These are phyloP conservation scores for Sclerotinia trifoliorum DNA, from an alignment of 2,329 filamentous ascomycete species.

Conservation along the genomic window DNA sequence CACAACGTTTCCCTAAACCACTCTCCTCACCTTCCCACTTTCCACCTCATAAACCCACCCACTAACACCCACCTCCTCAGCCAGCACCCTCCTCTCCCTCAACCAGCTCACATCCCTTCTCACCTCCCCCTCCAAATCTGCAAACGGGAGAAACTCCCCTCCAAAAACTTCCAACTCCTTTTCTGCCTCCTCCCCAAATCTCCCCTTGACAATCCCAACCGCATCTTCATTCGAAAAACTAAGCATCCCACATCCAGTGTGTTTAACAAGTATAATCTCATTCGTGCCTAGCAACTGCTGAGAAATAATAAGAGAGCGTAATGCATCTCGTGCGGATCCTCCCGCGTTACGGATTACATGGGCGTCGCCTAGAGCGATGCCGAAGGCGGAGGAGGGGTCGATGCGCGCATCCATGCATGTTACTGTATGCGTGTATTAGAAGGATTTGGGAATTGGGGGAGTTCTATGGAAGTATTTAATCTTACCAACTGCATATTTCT, in stretches of 20 bases:
- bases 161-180: constrained; percentile 41
- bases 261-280: constrained; percentile 58
- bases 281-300: constrained; percentile 74
- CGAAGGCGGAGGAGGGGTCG: constrained; percentile 66
- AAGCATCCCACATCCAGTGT: constrained; percentile 70
- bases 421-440: constrained; percentile 44
- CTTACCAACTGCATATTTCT: constrained; percentile 63
- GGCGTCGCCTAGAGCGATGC: constrained; percentile 70
- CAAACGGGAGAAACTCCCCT: constrained; percentile 46
- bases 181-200: constrained; percentile 49
- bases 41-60: constrained; percentile 80
- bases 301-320: constrained; percentile 74
- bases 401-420: constrained; percentile 82
- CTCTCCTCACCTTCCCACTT: constrained; percentile 59
- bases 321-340: constrained; percentile 63
- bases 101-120: constrained; percentile 64
- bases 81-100: constrained; percentile 57
- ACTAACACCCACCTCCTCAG: constrained; percentile 58
- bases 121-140: constrained; percentile 62
- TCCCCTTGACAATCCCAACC: constrained; percentile 54
- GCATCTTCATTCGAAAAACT: constrained; percentile 63
- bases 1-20: constrained; percentile 43
- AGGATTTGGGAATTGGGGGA: constrained; percentile 1
- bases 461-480: constrained; percentile 31
- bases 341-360: constrained; percentile 77